Percentiles rank a stretch among this genome's conserved stretches.
phyloP scores from a whole-genome alignment of 2,329 filamentous ascomycete species.

The Alternaria burnsii region DNA sequence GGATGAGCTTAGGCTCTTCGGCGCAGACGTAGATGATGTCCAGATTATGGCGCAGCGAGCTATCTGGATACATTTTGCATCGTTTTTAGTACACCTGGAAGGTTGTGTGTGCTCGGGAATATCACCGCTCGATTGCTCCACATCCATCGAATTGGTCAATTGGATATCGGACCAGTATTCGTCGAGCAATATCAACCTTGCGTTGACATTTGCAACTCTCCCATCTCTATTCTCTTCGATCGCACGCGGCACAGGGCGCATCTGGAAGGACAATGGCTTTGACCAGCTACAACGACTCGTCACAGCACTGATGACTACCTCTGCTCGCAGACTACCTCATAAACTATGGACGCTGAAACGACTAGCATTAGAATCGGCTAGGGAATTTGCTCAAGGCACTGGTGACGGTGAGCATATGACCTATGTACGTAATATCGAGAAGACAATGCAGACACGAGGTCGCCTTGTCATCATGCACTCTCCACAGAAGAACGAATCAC shows the following conservation, averaged over 20 bases:
- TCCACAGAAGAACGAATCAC: conserved; percentile 41
- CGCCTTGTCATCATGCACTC: conserved; percentile 37
- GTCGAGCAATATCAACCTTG: conserved; percentile 29
- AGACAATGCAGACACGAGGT: conserved; percentile 40
- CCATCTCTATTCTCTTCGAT: conserved; percentile 43
- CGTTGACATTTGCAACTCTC: conserved; percentile 34
- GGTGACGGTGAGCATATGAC: conserved; percentile 37
- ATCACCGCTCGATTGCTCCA: conserved; percentile 17
- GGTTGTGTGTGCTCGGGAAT: conserved; percentile 9
- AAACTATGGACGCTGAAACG: conserved; percentile 48
- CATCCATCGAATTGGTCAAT: conserved; percentile 26
- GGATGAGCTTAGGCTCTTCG: conserved; percentile 34
- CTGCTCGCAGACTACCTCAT: conserved; percentile 36
- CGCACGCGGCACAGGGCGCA: conserved; percentile 47
- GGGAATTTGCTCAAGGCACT: conserved; percentile 48
- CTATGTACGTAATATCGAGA: conserved; percentile 44
- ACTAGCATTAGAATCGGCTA: conserved; percentile 47
- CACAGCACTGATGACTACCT: conserved; percentile 35
- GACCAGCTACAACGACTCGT: conserved; percentile 44
- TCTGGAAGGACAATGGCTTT: conserved; percentile 47
- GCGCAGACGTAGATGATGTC: conserved; percentile 32
- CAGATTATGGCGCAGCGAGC: conserved; percentile 44
- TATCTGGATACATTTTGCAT: conserved; percentile 36
- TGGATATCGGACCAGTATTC: conserved; percentile 38
- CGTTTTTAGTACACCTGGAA: conserved; percentile 37